phyloP scores from a whole-genome alignment of 2,329 filamentous ascomycete species.

The Fusarium euwallaceae region DNA sequence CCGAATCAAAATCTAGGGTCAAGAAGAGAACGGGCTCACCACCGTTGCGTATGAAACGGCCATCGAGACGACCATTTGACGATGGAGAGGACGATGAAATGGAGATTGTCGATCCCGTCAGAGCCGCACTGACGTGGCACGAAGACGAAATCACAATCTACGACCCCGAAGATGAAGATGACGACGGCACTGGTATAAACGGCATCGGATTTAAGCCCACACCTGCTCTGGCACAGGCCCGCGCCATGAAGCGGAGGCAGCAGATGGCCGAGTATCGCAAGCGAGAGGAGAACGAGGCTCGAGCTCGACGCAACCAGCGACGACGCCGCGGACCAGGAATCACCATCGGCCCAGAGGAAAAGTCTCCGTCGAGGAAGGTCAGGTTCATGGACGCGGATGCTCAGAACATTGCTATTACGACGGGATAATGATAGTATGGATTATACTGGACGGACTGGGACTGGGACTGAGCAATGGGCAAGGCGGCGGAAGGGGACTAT shows the following conservation, averaged over 20 bases:
- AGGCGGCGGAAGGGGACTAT: slow-evolving; percentile 1
- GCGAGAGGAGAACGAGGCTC: slow-evolving; percentile 71
- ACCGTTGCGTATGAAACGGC: slow-evolving; percentile 50
- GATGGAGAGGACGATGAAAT: slow-evolving; percentile 51
- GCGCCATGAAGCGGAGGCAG: slow-evolving; percentile 68
- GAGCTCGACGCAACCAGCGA: slow-evolving; percentile 66
- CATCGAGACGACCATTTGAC: slow-evolving; percentile 34
- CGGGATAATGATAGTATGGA: slow-evolving; percentile 41
- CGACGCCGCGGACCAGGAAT: slow-evolving; percentile 55
- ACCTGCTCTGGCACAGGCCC: slow-evolving; percentile 69
- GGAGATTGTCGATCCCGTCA: slow-evolving; percentile 64
- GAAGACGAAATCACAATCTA: slow-evolving; percentile 77
- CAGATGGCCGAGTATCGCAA: slow-evolving; percentile 74
- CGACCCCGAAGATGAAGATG: slow-evolving; percentile 73
- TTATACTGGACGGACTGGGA: not conserved
- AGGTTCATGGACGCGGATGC: slow-evolving; percentile 58
- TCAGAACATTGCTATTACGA: slow-evolving; percentile 48
- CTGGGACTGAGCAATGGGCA: not conserved
- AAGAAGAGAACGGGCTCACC: slow-evolving; percentile 56
- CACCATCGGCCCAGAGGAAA: slow-evolving; percentile 42
- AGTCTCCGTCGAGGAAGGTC: slow-evolving; percentile 50
- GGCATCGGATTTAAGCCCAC: slow-evolving; percentile 77
- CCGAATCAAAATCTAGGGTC: slow-evolving; percentile 55
- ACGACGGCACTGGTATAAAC: slow-evolving; percentile 76
- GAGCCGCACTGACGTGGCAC: slow-evolving; percentile 74